Percentiles rank a stretch among this genome's conserved stretches.
Conservation (phyloP, 2,329 filamentous ascomycete genomes). For the Xylaria sp. region DNA sequence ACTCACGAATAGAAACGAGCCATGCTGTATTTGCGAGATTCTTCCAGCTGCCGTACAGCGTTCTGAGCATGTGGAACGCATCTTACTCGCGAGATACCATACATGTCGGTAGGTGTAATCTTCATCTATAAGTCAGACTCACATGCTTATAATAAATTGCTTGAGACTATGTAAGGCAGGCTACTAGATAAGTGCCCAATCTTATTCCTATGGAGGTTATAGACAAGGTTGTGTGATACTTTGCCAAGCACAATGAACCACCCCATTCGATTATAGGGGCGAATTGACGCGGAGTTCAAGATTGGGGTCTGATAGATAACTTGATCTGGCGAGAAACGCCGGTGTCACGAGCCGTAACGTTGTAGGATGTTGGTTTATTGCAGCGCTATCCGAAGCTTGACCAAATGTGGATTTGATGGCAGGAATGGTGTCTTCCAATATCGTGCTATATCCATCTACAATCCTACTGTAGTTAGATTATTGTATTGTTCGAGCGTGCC, state of each 20-base stretch:
- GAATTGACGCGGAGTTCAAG: slow-evolving; percentile 9
- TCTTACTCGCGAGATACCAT: not conserved
- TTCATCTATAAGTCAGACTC: slow-evolving; percentile 23
- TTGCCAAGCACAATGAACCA: slow-evolving; percentile 25
- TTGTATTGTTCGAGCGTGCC: slow-evolving; percentile 4
- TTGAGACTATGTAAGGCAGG: slow-evolving; percentile 10
- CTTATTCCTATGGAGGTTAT: slow-evolving; percentile 4
- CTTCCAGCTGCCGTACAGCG: not conserved
- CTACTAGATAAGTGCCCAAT: slow-evolving; percentile 17
- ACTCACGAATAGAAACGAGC: not conserved
- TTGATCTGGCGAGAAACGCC: not conserved
- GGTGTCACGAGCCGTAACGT: slow-evolving; percentile 16
- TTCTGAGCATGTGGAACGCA: no score
- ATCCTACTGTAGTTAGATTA: slow-evolving; percentile 10
- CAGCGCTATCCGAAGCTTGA: slow-evolving; percentile 6
- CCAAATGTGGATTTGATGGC: not conserved
- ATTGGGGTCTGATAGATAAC: slow-evolving; percentile 12
- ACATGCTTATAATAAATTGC: slow-evolving; percentile 26
- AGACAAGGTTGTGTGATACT: slow-evolving; percentile 17
- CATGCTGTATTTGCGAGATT: not conserved
- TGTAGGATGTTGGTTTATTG: slow-evolving; percentile 2
- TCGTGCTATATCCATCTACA: not conserved
- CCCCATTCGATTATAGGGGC: slow-evolving; percentile 1
- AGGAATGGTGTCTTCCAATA: not conserved
- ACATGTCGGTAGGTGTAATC: slow-evolving; percentile 3